A percentile compares a stretch with the other conserved stretches of the same genome.
phyloP scores from a whole-genome alignment of 441 rosid species.

The Bocquillonia castaneifolia region DNA sequence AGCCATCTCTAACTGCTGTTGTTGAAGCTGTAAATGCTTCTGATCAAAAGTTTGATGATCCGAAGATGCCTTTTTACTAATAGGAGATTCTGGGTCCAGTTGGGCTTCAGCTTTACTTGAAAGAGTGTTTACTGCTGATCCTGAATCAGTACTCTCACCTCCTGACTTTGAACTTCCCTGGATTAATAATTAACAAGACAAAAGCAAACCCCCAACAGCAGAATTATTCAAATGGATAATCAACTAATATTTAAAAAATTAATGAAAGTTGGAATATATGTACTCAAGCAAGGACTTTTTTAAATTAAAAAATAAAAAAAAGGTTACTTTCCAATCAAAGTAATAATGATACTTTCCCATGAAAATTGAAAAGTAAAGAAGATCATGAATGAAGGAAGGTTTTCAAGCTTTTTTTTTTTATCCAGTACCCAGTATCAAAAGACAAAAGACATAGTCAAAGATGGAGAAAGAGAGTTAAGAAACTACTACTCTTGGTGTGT shows the following conservation, averaged over 20 bases:
- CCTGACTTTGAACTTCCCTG: slow-evolving; percentile 91
- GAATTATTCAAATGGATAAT: slow-evolving; percentile 19
- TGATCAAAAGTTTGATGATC: slow-evolving; percentile 43
- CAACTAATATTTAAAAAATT: slow-evolving; percentile 2
- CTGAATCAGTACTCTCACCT: slow-evolving; percentile 83
- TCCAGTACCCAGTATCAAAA: slow-evolving; percentile 8
- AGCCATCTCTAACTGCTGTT: slow-evolving; percentile 44
- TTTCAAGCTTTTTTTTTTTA: slow-evolving; percentile 13
- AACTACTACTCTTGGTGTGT: slow-evolving; percentile 71
- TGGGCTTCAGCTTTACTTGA: slow-evolving; percentile 70
- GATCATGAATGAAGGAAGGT: neutral
- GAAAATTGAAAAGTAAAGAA: neutral
- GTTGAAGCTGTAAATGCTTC: slow-evolving; percentile 36
- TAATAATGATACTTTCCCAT: neutral
- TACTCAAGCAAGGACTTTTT: neutral
- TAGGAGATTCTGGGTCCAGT: slow-evolving; percentile 75
- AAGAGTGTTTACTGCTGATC: slow-evolving; percentile 67
- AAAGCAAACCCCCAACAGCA: slow-evolving; percentile 12
- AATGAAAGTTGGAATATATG: slow-evolving; percentile 18
- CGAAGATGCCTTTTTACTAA: slow-evolving; percentile 53
- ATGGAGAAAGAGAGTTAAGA: slow-evolving; percentile 36
- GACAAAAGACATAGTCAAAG: slow-evolving; percentile 54
- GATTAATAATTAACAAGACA: slow-evolving; percentile 12
- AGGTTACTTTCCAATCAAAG: slow-evolving; percentile 8
- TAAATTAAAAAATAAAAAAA: neutral